Conservation (phyloP, 2,329 filamentous ascomycete genomes). For the Exserohilum turcica region DNA sequence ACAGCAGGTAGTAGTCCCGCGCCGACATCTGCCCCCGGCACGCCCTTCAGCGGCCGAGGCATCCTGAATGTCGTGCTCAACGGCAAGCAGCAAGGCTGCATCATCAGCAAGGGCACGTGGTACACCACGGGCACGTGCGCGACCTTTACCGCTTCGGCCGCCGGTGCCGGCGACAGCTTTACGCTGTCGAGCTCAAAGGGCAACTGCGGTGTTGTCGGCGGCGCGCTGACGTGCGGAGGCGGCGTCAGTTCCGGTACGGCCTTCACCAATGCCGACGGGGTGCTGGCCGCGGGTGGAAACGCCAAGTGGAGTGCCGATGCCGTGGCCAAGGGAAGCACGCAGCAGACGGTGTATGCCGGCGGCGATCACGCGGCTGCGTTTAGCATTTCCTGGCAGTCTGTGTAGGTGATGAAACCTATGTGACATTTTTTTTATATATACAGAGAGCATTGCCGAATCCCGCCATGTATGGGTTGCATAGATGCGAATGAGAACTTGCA, state of each 20-base stretch:
- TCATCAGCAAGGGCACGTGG: slow-evolving; percentile 71
- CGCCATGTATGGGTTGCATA: neutral
- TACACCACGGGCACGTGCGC: slow-evolving; percentile 71
- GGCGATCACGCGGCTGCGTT: slow-evolving; percentile 40
- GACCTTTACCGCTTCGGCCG: slow-evolving; percentile 61
- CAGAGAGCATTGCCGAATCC: neutral
- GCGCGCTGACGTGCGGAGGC: slow-evolving; percentile 61
- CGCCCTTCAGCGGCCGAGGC: slow-evolving; percentile 63
- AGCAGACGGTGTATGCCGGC: slow-evolving; percentile 52
- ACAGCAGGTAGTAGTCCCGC: slow-evolving; percentile 30
- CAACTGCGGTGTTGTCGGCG: slow-evolving; percentile 60
- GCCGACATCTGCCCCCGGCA: slow-evolving; percentile 42
- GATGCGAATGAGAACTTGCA: no score
- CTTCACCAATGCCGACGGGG: slow-evolving; percentile 47
- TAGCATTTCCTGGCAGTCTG: slow-evolving; percentile 47
- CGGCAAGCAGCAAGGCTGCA: slow-evolving; percentile 63
- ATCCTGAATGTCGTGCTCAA: slow-evolving; percentile 62
- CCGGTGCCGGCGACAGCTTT: slow-evolving; percentile 30
- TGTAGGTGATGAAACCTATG: neutral
- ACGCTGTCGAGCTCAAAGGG: slow-evolving; percentile 43
- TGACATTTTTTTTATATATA: neutral
- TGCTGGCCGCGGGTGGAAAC: slow-evolving; percentile 48
- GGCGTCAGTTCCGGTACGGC: slow-evolving; percentile 51
- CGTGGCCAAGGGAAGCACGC: slow-evolving; percentile 50
- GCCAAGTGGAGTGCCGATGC: slow-evolving; percentile 52